These are phyloP conservation scores for Paecilomyces formosus DNA, from an alignment of 2,329 filamentous ascomycete species.

Conservation along the genomic window DNA sequence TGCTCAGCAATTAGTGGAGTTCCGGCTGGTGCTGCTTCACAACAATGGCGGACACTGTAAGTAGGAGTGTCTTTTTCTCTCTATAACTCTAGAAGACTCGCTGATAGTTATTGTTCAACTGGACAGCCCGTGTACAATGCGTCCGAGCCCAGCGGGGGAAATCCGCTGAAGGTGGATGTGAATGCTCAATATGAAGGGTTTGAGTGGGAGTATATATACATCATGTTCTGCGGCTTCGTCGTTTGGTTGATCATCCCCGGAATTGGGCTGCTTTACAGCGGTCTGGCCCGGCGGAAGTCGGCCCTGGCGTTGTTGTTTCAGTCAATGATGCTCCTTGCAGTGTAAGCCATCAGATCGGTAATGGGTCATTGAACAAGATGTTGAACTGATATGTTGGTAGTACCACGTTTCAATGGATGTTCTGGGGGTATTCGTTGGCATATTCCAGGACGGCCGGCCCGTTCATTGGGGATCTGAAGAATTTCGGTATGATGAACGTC, in stretches of 20 bases:
- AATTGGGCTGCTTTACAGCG: slow-evolving; percentile 58
- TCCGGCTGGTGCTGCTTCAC: not conserved
- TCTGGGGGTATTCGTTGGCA: slow-evolving; percentile 58
- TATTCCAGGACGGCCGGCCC: slow-evolving; percentile 53
- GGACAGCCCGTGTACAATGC: slow-evolving; percentile 26
- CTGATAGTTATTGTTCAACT: slow-evolving; percentile 1
- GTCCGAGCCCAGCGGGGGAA: slow-evolving; percentile 45
- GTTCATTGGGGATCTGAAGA: slow-evolving; percentile 56
- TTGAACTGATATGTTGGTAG: slow-evolving; percentile 1
- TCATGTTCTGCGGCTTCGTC: slow-evolving; percentile 50
- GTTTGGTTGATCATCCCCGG: slow-evolving; percentile 62
- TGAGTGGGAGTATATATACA: slow-evolving; percentile 56
- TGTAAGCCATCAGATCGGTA: slow-evolving; percentile 27
- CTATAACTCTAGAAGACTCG: not conserved
- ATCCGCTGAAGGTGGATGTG: slow-evolving; percentile 47
- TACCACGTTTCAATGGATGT: slow-evolving; percentile 49
- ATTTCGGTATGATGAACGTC: slow-evolving; percentile 56
- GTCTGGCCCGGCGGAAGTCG: slow-evolving; percentile 56
- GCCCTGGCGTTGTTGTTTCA: slow-evolving; percentile 57
- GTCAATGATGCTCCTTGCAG: slow-evolving; percentile 50
- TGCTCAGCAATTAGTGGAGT: not conserved
- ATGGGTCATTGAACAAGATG: not conserved
- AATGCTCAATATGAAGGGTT: slow-evolving; percentile 52
- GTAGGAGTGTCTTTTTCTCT: not conserved
- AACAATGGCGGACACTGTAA: slow-evolving; percentile 2